phyloP scores from a whole-genome alignment of 2,329 filamentous ascomycete genomes.

The Grosmannia penicillata region DNA sequence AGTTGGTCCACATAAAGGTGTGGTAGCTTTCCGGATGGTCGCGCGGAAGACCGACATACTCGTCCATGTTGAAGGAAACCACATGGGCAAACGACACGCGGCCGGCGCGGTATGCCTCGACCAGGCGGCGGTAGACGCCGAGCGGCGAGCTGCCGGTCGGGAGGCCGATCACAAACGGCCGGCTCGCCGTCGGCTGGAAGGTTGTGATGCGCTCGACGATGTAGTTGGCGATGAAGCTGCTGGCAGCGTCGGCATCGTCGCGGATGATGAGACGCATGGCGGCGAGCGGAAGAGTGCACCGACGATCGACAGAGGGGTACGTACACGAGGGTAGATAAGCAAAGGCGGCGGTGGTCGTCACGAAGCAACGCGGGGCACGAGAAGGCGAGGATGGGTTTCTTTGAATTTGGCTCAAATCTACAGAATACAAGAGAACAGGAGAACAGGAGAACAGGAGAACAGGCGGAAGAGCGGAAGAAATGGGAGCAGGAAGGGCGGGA shows the following conservation, averaged over 20 bases:
- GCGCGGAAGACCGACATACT: constrained; percentile 59
- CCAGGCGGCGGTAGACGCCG: constrained; percentile 53
- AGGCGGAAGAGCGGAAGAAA: neutral
- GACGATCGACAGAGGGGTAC: neutral
- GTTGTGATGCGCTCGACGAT: constrained; percentile 58
- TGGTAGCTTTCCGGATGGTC: constrained; percentile 68
- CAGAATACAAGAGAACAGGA: neutral
- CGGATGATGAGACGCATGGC: constrained; percentile 60
- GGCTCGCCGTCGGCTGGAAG: constrained; percentile 46
- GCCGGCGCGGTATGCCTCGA: constrained; percentile 44
- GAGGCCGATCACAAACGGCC: constrained; percentile 58
- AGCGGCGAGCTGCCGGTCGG: constrained; percentile 61
- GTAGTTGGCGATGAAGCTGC: constrained; percentile 57
- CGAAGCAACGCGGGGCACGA: too few relatives aligned
- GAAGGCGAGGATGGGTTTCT: too few relatives aligned
- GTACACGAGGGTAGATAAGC: neutral
- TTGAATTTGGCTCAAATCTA: constrained; percentile 4
- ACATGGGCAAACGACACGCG: constrained; percentile 44
- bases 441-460: neutral
- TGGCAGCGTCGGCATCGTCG: constrained; percentile 45
- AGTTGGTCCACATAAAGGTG: constrained; percentile 71
- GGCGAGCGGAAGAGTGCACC: neutral
- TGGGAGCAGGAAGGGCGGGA: neutral
- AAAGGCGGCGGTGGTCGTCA: neutral
- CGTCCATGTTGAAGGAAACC: constrained; percentile 56